Percentiles rank a stretch among this genome's conserved stretches.
Conservation (phyloP, 352 stramenopile species). For the Phytopythium ostracodes region DNA sequence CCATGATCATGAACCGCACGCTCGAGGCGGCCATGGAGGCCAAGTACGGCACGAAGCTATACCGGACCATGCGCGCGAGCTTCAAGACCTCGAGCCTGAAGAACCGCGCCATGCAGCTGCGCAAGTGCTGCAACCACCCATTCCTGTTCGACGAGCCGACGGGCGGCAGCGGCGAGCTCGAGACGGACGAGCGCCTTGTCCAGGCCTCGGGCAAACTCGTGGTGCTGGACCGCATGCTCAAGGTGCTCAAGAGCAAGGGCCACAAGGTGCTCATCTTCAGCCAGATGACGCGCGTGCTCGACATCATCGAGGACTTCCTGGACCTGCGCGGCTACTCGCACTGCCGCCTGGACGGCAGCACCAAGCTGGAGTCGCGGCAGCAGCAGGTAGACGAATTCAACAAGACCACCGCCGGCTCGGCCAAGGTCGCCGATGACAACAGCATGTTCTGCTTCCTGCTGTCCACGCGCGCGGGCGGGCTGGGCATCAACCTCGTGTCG, state of each 20-base stretch:
- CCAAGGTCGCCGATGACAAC: slow-evolving; percentile 15
- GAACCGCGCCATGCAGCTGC: slow-evolving; percentile 78
- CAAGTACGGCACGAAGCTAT: slow-evolving; percentile 59
- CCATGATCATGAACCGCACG: slow-evolving; percentile 88
- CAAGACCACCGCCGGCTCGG: slow-evolving; percentile 34
- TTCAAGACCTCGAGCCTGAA: slow-evolving; percentile 56
- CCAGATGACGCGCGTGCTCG: slow-evolving; percentile 97
- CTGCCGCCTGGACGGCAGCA: slow-evolving; percentile 96
- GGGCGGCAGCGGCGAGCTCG: slow-evolving; percentile 40
- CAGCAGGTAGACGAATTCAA: slow-evolving; percentile 98
- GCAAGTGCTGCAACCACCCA: slow-evolving; percentile 87
- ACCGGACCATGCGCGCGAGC: slow-evolving; percentile 25
- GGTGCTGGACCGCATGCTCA: slow-evolving; percentile 98
- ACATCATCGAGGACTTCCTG: slow-evolving; percentile 98
- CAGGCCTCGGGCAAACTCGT: slow-evolving; percentile 96
- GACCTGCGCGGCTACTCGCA: slow-evolving; percentile 87
- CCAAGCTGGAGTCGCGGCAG: slow-evolving; percentile 90
- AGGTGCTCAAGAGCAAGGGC: slow-evolving; percentile 90
- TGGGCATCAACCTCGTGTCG: slow-evolving; percentile 97
- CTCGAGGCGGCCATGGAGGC: slow-evolving; percentile 85
- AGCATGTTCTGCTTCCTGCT: slow-evolving; percentile 82
- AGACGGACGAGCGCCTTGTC: slow-evolving; percentile 89
- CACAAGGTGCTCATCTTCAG: slow-evolving; percentile 99
- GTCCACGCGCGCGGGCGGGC: slow-evolving; percentile 91
- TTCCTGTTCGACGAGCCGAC: slow-evolving; percentile 87